Evolutionary conservation across 2,329 filamentous ascomycete genomes (phyloP), one percentile per base, ranked within the genome.

Genomic region (Beauveria sp.): DNA sequence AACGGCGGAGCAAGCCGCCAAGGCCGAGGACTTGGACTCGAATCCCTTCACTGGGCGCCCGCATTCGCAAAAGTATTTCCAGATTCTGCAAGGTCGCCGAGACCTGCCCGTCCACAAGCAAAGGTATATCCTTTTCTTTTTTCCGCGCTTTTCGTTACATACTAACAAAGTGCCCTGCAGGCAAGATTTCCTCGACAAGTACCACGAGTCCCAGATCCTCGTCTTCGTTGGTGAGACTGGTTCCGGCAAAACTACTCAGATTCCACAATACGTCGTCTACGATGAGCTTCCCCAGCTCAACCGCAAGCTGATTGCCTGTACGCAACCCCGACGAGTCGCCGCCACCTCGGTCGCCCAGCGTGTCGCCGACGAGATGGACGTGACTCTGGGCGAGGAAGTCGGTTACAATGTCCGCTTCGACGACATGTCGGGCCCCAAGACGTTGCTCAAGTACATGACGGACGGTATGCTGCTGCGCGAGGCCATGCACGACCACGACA

Each of bases 391-490:
- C 63, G 87, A 97, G 67, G 93, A 98, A 77, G 93, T 99, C 60
- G 95, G 95, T 75, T 99, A 98, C 79, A 98, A 91, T 74, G 98
- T 99, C 74, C 91, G 95, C 81, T 99, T 99, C 75, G 96, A 99
- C 76, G 95, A 99, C 74, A 90, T 87, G 78, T 98, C 95, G 1
- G 85, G 89, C 56, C 85, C 86, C 62, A 92, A 90, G 75, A 99
- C 95, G 1, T 85, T 96, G 64, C 85, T 99, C 72, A 99, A 99
- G 80, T 99, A 99, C 81, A 99, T 99, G 95, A 99, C 96, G 50
- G 95, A 99, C 72, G 96, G 96, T 85, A 98, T 99, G 89, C 86
- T 99, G 70, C 82, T 98, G 70, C 83, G 95, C 70, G 95, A 99
- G 77, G 93, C 95, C 62, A 96, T 99, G 87, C 88, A 97, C 75